Evolutionary conservation across 148 eudicot genomes (phyloP), one percentile per base, ranked within the genome.

Genomic region (Pharnaceum exiguum): DNA sequence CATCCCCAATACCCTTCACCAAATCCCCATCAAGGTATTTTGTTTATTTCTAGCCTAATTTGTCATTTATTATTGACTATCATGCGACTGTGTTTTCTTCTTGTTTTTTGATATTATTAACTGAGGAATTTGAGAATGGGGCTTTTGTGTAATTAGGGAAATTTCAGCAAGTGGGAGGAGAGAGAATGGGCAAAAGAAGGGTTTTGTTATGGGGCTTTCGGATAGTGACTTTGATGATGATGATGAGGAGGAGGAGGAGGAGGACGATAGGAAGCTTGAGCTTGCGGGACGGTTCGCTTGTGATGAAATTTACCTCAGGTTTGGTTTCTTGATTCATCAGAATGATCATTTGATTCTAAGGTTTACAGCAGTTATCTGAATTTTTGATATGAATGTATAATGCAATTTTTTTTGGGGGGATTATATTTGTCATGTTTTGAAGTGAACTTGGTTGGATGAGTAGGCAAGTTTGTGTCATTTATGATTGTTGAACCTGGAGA

Each of bases 181-280:
- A 44, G 60, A 59, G 35, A 57, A 21, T 23, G 35, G 12, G 12
- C 46, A n/a, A 12, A 36, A 58, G 26, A 77, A 78, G 44, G 72
- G 75, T 3, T 91, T 91, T 62, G 73, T 80, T 2, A 80, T 90
- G 87, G 82, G 66, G 24, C 68, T 87, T 0, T 51, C 75, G 3
- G 87, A 82, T 51, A 57, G 64, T 43, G 87, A 69, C 13, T 37
- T 70, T 16, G 79, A 61, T 36, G 77, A 65, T 39, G 38, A 32
- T 8, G 87, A 82, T 35, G 46, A 29, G n/a, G 91, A 78, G 48
- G 75, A 65, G 37, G 81, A 64, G 10, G 60, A 15, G 31, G 78
- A 63, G 24, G 64, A n/a, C n/a, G n/a, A n/a, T 77, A 49, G 29
- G 35, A 59, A 43, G 22, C 42, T 82, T 51, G 79, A 72, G 27